A percentile compares a stretch with the other conserved stretches of the same genome.
Conservation (phyloP, 2,329 filamentous ascomycete species). For the Alternaria sp. region DNA sequence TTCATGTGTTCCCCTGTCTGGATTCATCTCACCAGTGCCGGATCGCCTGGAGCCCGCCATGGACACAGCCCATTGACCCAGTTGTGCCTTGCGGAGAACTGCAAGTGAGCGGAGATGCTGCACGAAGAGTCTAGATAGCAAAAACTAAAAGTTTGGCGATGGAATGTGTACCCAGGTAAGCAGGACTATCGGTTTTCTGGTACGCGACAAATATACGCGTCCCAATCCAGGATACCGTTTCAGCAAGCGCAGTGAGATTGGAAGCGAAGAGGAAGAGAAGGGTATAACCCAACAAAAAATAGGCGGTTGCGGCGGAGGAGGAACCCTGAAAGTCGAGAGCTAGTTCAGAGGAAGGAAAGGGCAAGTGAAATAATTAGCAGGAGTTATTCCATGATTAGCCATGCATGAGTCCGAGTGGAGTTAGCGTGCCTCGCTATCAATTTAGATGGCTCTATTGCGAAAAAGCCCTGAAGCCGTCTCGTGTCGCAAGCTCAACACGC, state of each 20-base stretch:
- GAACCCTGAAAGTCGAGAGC: slow-evolving; percentile 3
- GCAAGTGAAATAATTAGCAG: slow-evolving; percentile 38
- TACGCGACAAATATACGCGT: slow-evolving; percentile 3
- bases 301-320: background rate
- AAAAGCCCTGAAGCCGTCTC: slow-evolving; percentile 28
- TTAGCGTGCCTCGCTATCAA: slow-evolving; percentile 32
- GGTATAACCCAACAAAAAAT: background rate
- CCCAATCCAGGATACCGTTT: slow-evolving; percentile 1
- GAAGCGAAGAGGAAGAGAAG: slow-evolving; percentile 5
- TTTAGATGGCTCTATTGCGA: slow-evolving; percentile 41
- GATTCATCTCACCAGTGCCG: slow-evolving; percentile 9
- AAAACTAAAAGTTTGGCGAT: slow-evolving; percentile 1
- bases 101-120: slow-evolving; percentile 10
- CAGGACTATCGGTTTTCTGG: slow-evolving; percentile 1
- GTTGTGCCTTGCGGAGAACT: background rate
- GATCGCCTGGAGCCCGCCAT: slow-evolving; percentile 4
- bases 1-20: slow-evolving; percentile 15
- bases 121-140: slow-evolving; percentile 4
- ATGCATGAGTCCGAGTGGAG: slow-evolving; percentile 29
- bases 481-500: slow-evolving; percentile 29
- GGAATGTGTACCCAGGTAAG: background rate
- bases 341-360: slow-evolving; percentile 25
- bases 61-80: slow-evolving; percentile 6
- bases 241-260: slow-evolving; percentile 5
- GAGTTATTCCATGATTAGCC: slow-evolving; percentile 40